Conservation (phyloP, 805 yeast genomes). For the Saturnispora dispora region DNA sequence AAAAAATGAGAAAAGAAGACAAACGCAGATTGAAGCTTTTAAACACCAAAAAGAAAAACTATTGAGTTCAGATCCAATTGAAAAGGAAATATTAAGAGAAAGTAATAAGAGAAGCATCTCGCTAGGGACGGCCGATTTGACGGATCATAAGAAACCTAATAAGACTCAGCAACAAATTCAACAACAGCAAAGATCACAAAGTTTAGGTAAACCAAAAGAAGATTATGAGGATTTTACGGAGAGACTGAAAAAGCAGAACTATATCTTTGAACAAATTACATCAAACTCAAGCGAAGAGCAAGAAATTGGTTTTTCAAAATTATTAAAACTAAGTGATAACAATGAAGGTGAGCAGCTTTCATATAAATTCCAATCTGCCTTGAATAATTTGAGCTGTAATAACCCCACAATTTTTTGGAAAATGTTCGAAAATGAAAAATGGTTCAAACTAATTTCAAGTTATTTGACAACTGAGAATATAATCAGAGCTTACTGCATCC, state of each 20-base stretch:
- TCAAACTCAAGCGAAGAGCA: slow-evolving; percentile 18
- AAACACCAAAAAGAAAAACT: neutral
- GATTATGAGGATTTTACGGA: slow-evolving; percentile 18
- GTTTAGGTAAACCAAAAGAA: slow-evolving; percentile 4
- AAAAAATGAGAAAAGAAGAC: slow-evolving; percentile 34
- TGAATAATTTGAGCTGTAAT: slow-evolving; percentile 19
- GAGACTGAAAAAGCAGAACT: slow-evolving; percentile 15
- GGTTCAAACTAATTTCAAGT: slow-evolving; percentile 11
- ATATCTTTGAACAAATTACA: slow-evolving; percentile 18
- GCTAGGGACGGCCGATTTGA: neutral
- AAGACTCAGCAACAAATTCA: slow-evolving; percentile 5
- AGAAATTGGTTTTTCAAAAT: slow-evolving; percentile 15
- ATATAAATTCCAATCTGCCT: slow-evolving; percentile 17
- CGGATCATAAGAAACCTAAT: slow-evolving; percentile 9
- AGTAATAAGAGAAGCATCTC: neutral
- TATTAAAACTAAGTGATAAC: slow-evolving; percentile 5
- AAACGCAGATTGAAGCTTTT: neutral
- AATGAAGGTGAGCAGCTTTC: slow-evolving; percentile 9
- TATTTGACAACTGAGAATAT: slow-evolving; percentile 23
- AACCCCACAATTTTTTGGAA: slow-evolving; percentile 18
- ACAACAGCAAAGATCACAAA: neutral
- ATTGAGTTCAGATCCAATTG: neutral
- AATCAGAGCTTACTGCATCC: slow-evolving; percentile 20
- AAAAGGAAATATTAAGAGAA: neutral
- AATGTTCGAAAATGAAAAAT: slow-evolving; percentile 14